Percentiles rank a stretch among this genome's conserved stretches.
phyloP scores from a whole-genome alignment of 2,329 filamentous ascomycete species.

The Fusarium coffeatum region DNA sequence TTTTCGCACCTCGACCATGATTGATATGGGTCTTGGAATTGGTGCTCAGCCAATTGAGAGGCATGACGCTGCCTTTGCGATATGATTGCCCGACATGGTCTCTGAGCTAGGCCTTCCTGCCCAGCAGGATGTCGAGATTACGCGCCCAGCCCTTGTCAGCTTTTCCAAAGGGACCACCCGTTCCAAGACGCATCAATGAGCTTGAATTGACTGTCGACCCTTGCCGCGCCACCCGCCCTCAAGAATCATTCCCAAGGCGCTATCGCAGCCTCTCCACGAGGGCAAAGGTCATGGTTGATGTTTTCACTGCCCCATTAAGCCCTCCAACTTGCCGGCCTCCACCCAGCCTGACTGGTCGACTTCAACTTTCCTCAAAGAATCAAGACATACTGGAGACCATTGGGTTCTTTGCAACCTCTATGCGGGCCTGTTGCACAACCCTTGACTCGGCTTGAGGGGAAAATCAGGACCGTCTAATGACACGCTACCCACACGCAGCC shows the following conservation, averaged over 20 bases:
- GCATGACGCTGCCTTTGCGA: conserved; percentile 51
- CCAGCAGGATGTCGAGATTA: conserved; percentile 64
- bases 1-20: conserved; percentile 33
- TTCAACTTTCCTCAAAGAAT: conserved; percentile 16
- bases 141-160: conserved; percentile 59
- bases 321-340: conserved; percentile 6
- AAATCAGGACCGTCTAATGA: conserved; percentile 25
- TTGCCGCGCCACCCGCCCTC: conserved; percentile 51
- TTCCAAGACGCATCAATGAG: conserved; percentile 16
- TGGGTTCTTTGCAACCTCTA: conserved; percentile 11
- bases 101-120: conserved; percentile 54
- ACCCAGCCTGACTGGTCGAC: conserved; percentile 13
- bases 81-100: conserved; percentile 61
- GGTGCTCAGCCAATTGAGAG: conserved; percentile 55
- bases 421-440: conserved; percentile 29
- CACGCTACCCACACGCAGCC: conserved; percentile 35
- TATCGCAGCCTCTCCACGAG: conserved; percentile 3
- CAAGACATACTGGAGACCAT: conserved; percentile 19
- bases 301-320: background rate
- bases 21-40: conserved; percentile 32
- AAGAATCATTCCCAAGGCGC: conserved; percentile 2
- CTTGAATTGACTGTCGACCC: conserved; percentile 47
- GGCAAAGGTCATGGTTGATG: background rate
- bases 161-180: conserved; percentile 28
- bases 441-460: conserved; percentile 10